Percentiles rank a stretch among this genome's conserved stretches.
These are phyloP conservation scores for Fonsecaea monophora DNA, from an alignment of 2,329 filamentous ascomycete species.

Conservation along the genomic window DNA sequence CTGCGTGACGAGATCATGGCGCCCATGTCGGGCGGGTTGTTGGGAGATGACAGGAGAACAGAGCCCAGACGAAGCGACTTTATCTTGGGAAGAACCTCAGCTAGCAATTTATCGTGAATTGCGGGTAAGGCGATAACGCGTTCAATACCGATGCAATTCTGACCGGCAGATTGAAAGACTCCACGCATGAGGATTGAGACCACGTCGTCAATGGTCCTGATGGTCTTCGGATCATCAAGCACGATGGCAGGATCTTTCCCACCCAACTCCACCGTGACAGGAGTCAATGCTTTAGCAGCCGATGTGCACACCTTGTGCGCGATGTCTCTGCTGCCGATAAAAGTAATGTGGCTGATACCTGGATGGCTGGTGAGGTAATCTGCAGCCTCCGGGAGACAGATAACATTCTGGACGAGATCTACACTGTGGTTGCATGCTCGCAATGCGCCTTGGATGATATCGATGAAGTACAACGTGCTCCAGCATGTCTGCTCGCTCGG, in stretches of 20 bases:
- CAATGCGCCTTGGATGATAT: conserved; percentile 79
- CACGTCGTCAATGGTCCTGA: conserved; percentile 69
- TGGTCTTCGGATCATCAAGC: conserved; percentile 73
- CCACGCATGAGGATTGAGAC: conserved; percentile 86
- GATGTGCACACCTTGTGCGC: conserved; percentile 87
- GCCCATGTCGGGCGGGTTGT: conserved; percentile 71
- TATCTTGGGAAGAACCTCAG: conserved; percentile 75
- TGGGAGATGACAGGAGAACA: conserved; percentile 57
- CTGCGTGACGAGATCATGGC: conserved; percentile 82
- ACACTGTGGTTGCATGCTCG: conserved; percentile 81
- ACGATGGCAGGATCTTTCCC: conserved; percentile 94
- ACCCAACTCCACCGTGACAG: conserved; percentile 87
- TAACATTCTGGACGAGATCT: conserved; percentile 80
- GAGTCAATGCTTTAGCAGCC: conserved; percentile 84
- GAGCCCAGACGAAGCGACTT: conserved; percentile 77
- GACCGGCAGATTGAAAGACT: conserved; percentile 85
- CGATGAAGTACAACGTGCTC: conserved; percentile 82
- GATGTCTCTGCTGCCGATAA: conserved; percentile 88
- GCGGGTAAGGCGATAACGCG: conserved; percentile 80
- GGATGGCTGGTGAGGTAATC: conserved; percentile 83
- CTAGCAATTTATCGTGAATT: conserved; percentile 76
- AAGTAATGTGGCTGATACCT: conserved; percentile 85
- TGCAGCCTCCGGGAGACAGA: conserved; percentile 87
- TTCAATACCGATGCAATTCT: conserved; percentile 98
- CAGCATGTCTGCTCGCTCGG: conserved; percentile 95